Percentiles rank a stretch among this genome's conserved stretches.
These are phyloP conservation scores for Lentinula sp. DNA, from an alignment of 768 basidiomycete genomes.

Conservation along the genomic window DNA sequence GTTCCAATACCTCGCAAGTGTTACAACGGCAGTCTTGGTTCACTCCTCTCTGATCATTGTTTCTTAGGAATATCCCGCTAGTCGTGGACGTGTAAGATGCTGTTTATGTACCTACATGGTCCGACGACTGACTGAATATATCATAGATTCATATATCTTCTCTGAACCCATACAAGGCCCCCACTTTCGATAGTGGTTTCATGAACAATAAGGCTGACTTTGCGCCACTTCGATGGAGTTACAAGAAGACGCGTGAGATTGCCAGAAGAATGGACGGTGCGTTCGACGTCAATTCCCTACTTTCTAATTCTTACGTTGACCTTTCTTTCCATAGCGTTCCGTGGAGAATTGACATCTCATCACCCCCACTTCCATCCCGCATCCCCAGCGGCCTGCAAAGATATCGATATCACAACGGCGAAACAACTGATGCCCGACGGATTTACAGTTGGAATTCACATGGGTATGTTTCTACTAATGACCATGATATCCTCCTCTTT, in stretches of 20 bases:
- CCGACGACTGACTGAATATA: background rate
- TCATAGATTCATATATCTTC: slow-evolving; percentile 56
- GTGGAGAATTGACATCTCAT: slow-evolving; percentile 66
- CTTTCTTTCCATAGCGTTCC: slow-evolving; percentile 41
- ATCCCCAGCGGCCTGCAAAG: slow-evolving; percentile 50
- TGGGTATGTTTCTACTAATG: slow-evolving; percentile 33
- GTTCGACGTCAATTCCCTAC: slow-evolving; percentile 1
- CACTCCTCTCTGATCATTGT: background rate
- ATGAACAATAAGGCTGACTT: slow-evolving; percentile 78
- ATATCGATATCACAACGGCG: slow-evolving; percentile 66
- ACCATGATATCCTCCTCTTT: background rate
- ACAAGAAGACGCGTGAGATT: slow-evolving; percentile 71
- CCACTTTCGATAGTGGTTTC: slow-evolving; percentile 69
- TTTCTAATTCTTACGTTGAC: background rate
- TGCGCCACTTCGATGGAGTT: slow-evolving; percentile 70
- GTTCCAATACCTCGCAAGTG: slow-evolving; percentile 59
- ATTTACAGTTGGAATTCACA: slow-evolving; percentile 67
- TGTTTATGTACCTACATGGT: background rate
- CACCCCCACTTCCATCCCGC: slow-evolving; percentile 73
- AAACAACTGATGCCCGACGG: slow-evolving; percentile 54
- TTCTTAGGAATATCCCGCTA: slow-evolving; percentile 62
- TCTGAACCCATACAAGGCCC: slow-evolving; percentile 54
- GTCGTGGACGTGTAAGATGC: slow-evolving; percentile 55
- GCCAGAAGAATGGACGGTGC: slow-evolving; percentile 67
- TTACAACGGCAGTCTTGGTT: background rate